These are phyloP conservation scores for Podila clonocystis DNA, from an alignment of 192 early-diverging fungal species.

Conservation along the genomic window DNA sequence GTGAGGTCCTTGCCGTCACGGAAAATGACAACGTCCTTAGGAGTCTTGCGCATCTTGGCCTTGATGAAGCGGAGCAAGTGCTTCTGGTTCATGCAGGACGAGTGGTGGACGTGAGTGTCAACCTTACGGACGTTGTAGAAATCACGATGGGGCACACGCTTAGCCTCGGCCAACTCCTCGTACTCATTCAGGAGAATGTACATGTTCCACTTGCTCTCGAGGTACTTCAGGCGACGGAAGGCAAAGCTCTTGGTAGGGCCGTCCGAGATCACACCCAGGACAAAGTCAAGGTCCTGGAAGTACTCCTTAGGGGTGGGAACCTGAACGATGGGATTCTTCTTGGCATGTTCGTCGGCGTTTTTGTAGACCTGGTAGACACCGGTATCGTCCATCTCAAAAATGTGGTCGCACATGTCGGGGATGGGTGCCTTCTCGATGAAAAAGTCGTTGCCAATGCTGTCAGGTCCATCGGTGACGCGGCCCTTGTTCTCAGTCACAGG, in stretches of 20 bases:
- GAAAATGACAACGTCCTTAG: slow-evolving; percentile 87
- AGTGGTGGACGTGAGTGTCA: slow-evolving; percentile 96
- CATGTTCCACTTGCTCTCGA: slow-evolving; percentile 96
- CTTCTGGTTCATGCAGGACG: slow-evolving; percentile 98
- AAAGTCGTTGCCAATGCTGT: slow-evolving; percentile 53
- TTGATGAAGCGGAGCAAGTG: slow-evolving; percentile 98
- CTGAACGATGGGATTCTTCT: slow-evolving; percentile 53
- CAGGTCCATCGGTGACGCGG: slow-evolving; percentile 39
- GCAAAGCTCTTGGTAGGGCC: slow-evolving; percentile 96
- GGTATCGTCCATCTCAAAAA: slow-evolving; percentile 66
- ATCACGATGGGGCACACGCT: slow-evolving; percentile 96
- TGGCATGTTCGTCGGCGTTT: slow-evolving; percentile 27
- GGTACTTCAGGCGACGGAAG: slow-evolving; percentile 88
- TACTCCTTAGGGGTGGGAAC: slow-evolving; percentile 87
- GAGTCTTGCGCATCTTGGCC: slow-evolving; percentile 84
- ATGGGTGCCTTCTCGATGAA: slow-evolving; percentile 37
- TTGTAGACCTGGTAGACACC: slow-evolving; percentile 68
- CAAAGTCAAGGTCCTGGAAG: slow-evolving; percentile 86
- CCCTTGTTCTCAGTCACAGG: slow-evolving; percentile 53
- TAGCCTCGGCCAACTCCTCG: slow-evolving; percentile 94
- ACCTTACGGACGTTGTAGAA: slow-evolving; percentile 99
- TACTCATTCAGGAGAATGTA: slow-evolving; percentile 94
- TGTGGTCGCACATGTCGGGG: slow-evolving; percentile 39
- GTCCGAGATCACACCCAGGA: slow-evolving; percentile 84
- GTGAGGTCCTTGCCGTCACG: slow-evolving; percentile 89